Evolutionary conservation across 2,329 filamentous ascomycete species (phyloP), one percentile per base, ranked within the genome.

Genomic region (Orbilia ellipsospora): DNA sequence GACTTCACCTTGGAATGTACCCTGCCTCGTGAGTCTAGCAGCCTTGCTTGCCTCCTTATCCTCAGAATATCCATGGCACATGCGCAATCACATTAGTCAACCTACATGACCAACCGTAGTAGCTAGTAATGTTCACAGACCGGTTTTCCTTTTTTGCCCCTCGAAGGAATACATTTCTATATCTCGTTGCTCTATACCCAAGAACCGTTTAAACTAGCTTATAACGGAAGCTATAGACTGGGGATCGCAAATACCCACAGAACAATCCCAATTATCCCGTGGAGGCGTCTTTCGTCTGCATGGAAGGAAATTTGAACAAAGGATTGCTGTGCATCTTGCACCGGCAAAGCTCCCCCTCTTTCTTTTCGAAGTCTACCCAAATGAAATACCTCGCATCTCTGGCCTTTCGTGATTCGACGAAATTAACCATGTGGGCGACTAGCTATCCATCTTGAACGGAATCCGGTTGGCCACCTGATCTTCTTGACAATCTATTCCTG

Each of bases 101-200:
- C 31, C 10, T 36, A 48, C 44, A 48, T 48, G 44, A n/a, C 44
- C 44, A 48, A 18, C 44, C 44, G n/a, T 12, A 12, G 40, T 45
- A 12, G 42, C 42, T n/a, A n/a, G 13, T 5, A 48, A 48, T 15
- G 13, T n/a, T 48, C 44, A 48, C 44, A 48, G 13, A 18, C 44
- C 44, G 1, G 6, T 20, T 23, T 18, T 18, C 7, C 48, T 23
- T 52, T 52, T 52, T 23, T 52, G n/a, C 20, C 20, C 18, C 48
- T 48, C 48, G 20, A 52, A 52, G 48, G 48, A 52, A 52, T 52
- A 52, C 48, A n/a, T 48, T 48, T 18, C 48, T 52, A 52, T 52
- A 52, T n/a, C 2, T 52, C 10, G 3, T 10, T 52, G 5, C 6
- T 23, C 16, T 52, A 52, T 48, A 48, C 44, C 44, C 31, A 36